Evolutionary conservation across 1,139 yeast genomes (phyloP).

Genomic region (Suhomyces panamericanus): DNA sequence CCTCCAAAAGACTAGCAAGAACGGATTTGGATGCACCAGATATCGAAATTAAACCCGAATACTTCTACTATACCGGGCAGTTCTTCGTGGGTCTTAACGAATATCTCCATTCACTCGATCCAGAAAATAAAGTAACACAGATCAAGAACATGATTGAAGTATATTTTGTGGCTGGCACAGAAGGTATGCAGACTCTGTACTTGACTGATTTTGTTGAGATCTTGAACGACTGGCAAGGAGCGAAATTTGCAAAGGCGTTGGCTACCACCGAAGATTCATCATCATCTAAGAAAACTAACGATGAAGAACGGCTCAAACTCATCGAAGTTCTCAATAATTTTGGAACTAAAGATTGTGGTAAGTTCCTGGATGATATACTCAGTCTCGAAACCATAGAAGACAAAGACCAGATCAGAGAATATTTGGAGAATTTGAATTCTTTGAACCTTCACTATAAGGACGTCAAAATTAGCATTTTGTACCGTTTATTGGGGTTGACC

Average conservation of each 20-base stretch:
- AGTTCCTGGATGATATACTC: constrained; percentile 15
- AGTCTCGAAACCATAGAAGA: constrained; percentile 18
- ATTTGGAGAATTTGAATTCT: constrained; percentile 32
- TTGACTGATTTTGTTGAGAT: constrained; percentile 28
- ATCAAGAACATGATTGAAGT: constrained; percentile 22
- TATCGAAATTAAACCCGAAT: constrained; percentile 22
- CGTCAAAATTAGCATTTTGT: constrained; percentile 45
- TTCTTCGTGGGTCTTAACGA: constrained; percentile 26
- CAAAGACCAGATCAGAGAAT: constrained; percentile 21
- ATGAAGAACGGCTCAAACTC: constrained; percentile 36
- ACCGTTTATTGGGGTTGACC: constrained; percentile 30
- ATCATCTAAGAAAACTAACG: constrained; percentile 19
- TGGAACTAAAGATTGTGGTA: constrained; percentile 24
- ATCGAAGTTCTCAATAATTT: constrained; percentile 42
- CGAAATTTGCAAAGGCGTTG: constrained; percentile 16
- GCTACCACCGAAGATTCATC: constrained; percentile 17
- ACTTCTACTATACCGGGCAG: constrained; percentile 27
- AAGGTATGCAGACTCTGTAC: constrained; percentile 11
- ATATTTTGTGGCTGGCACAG: constrained; percentile 18
- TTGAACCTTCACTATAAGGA: constrained; percentile 46
- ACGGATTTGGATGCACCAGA: constrained; percentile 24
- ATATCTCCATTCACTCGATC: constrained; percentile 13
- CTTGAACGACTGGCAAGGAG: constrained; percentile 28
- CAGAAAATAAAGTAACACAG: constrained; percentile 1
- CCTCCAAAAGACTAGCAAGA: constrained; percentile 41